Conservation (phyloP, 768 basidiomycete genomes). For the Panus rudis region DNA sequence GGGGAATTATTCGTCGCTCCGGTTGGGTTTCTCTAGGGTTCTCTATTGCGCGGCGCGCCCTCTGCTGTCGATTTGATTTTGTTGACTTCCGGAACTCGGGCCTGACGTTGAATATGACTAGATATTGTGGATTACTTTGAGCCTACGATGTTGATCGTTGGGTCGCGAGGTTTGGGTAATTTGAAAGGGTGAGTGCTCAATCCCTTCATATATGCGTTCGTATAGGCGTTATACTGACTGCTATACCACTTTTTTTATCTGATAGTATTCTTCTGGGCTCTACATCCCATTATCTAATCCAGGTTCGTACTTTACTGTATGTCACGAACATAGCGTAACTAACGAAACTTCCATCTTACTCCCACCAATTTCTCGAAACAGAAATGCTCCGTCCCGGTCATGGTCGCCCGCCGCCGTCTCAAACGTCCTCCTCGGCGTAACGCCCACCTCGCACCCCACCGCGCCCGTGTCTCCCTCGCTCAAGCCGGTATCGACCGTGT, state of each 20-base stretch:
- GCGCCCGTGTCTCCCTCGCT: slow-evolving; percentile 77
- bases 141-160: slow-evolving; percentile 90
- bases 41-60: not conserved
- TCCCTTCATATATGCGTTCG: too few species aligned
- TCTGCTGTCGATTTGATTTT: too few species aligned
- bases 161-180: slow-evolving; percentile 84
- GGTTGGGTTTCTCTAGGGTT: not conserved
- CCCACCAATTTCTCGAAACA: slow-evolving; percentile 26
- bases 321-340: not conserved
- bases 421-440: slow-evolving; percentile 78
- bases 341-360: not conserved
- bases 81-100: not conserved
- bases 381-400: slow-evolving; percentile 93
- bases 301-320: slow-evolving; percentile 34
- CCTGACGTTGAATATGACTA: slow-evolving; percentile 18
- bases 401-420: slow-evolving; percentile 88
- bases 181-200: slow-evolving; percentile 65
- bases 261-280: slow-evolving; percentile 85
- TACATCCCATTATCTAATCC: slow-evolving; percentile 90
- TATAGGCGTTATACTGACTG: not conserved
- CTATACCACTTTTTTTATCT: not conserved
- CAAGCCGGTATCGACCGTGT: slow-evolving; percentile 86
- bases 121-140: slow-evolving; percentile 84
- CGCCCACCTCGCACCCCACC: slow-evolving; percentile 76
- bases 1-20: too few species aligned